Evolutionary conservation across 305 asterid genomes (phyloP), one percentile per base, ranked within the genome.

Genomic region (Striga hermonthica): DNA sequence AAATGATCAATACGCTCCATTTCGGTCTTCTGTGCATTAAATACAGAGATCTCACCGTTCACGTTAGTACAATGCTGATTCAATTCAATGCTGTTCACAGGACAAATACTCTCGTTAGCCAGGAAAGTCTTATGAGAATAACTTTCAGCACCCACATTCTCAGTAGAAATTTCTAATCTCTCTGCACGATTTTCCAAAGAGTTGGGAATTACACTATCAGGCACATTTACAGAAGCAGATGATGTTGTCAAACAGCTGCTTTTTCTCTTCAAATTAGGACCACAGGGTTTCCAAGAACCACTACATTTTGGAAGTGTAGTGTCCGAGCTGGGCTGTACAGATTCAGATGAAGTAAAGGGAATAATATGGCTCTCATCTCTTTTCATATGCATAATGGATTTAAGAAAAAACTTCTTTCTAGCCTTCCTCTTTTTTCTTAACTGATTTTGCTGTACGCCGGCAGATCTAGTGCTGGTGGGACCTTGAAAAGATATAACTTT

Each of bases 391-490:
- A 60, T 55, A 59, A 53, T 39, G 64, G 64, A 52, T 62, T 74
- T 67, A 66, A 9, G 63, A 58, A 53, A 57, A 39, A 34, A 66
- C 64, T 65, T 50, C 59, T 11, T 66, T 41, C 41, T 38, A 59
- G 64, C 74, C 69, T 40, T 72, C 77, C 63, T 81, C 75, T 63
- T 81, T 75, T 77, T 76, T 75, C 68, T 79, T 72, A 63, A 44
- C 65, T 67, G 63, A 58, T 57, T 65, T 37, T 55, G 13, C 64
- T 54, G 69, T 60, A 66, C 40, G 66, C 64, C 74, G 65, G 60
- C 70, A 31, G 78, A 71, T 11, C 34, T 65, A 56, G 16, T 61
- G 36, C 31, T 22, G 31, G 22, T 41, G 36, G 64, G 66, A 65
- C 65, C 75, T 70, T 60, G 67, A 9, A 47, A 22, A 43, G 44